Base-by-base conservation (phyloP, 2,329 filamentous ascomycete genomes). In the Acrocalymma vagum region DNA sequence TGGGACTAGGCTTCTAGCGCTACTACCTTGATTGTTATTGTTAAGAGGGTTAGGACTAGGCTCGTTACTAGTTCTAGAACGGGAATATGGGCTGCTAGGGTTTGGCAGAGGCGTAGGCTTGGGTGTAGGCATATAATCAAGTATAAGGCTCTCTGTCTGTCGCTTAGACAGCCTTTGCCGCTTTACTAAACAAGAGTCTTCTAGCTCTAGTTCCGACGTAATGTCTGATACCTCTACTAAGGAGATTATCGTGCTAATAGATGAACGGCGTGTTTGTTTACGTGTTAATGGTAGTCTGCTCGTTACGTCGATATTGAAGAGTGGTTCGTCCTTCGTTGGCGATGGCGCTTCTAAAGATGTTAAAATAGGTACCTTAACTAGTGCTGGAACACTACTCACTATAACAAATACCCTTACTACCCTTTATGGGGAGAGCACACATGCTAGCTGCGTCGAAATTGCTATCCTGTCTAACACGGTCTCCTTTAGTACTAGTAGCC, bases 261-360 rank as follows among this genome's bases (percentile, higher is more conserved):
- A 46, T 40, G 22, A 47, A 47, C 4, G 10, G 38, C 15, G 22
- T 29, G 17, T 42, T 42, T 14, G 27, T 39, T 50, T 50, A 23
- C 27, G 17, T 39, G 18, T 46, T 43, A 42, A 30, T 18, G 20
- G 31, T 14, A 21, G 25, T 28, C 40, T 29, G 16, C 25, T 40
- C 21, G 30, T 39, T 24, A 44, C 29, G 17, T 37, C 24, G 20
- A 26, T 20, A 11, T 35, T 28, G 20, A 44, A 36, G 29, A 44
- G 30, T 35, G 16, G 20, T 44, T 39, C 18, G n/a, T 43, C 36
- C 27, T 42, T 33, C 21, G 17, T 32, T 5, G 16, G 18, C 14
- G 15, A 38, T 38, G 11, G 23, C 38, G 15, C 32, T 43, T 37
- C 26, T 33, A 27, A 29, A 39, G 26, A 14, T 21, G 9, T 17